These are phyloP conservation scores for Phalaenopsis hybrid DNA, from an alignment of 116 monocot genomes.

Conservation along the genomic window DNA sequence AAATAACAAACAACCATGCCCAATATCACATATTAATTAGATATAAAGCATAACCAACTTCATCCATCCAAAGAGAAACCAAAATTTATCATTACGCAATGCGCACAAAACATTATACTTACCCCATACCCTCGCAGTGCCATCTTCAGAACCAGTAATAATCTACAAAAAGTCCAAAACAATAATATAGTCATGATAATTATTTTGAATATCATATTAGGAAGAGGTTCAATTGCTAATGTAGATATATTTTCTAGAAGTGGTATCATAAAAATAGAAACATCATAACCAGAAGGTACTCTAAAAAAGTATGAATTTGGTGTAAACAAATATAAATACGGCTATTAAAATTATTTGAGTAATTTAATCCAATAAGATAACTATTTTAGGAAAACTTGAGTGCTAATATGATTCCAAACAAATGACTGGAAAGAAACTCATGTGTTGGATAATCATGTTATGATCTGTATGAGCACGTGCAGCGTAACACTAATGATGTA, in stretches of 20 bases:
- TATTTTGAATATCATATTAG: background rate
- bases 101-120: conserved; percentile 17
- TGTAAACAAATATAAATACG: background rate
- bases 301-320: background rate
- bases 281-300: background rate
- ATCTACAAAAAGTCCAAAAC: conserved; percentile 37
- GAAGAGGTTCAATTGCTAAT: background rate
- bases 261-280: background rate
- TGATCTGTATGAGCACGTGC: background rate
- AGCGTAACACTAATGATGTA: background rate
- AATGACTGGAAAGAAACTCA: background rate
- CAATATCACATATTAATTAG: background rate
- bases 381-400: background rate
- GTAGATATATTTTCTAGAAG: background rate
- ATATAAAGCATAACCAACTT: background rate
- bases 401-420: background rate
- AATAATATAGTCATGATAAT: background rate
- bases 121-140: conserved; percentile 89
- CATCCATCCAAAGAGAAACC: background rate
- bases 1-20: background rate
- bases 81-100: background rate
- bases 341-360: background rate
- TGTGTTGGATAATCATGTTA: background rate
- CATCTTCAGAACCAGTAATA: conserved; percentile 97
- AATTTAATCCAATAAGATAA: background rate